Conservation (phyloP, 805 yeast genomes). For the Candida khao-thaluensis region DNA sequence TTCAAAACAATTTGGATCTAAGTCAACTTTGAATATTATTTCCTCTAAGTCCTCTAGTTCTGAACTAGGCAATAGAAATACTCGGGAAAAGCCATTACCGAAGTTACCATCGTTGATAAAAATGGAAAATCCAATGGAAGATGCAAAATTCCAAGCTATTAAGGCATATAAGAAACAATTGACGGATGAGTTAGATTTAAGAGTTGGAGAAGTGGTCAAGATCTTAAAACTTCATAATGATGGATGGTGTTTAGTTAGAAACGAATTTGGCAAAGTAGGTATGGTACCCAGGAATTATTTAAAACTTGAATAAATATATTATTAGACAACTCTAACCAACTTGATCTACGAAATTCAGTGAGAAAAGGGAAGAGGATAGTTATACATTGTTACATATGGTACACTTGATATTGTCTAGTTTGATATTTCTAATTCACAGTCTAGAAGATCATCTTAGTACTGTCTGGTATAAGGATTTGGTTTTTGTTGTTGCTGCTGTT, state of each 20-base stretch:
- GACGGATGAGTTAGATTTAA: conserved; percentile 34
- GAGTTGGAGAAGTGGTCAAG: conserved; percentile 29
- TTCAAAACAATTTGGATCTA: not conserved
- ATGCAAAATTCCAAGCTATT: conserved; percentile 21
- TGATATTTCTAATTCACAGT: too few relatives aligned
- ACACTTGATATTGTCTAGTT: conserved; percentile 11
- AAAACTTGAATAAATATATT: conserved; percentile 4
- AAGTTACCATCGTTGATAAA: conserved; percentile 15
- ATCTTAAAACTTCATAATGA: conserved; percentile 28
- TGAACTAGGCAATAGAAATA: not conserved
- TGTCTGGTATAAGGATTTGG: conserved; percentile 13
- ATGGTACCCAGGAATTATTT: conserved; percentile 35
- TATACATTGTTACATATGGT: conserved; percentile 10
- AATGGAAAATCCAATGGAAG: conserved; percentile 17
- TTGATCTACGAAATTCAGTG: not conserved
- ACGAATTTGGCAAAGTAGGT: conserved; percentile 28
- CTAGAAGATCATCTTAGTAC: too few relatives aligned
- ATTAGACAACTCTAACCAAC: not conserved
- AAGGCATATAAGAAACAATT: conserved; percentile 27
- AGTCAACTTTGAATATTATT: not conserved
- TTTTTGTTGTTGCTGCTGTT: conserved; percentile 16
- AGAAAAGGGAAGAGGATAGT: not conserved
- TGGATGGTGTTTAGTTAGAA: conserved; percentile 39
- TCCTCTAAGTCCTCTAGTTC: not conserved
- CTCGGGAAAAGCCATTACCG: conserved; percentile 18